These are phyloP conservation scores for Papiliotrema nemorosa DNA, from an alignment of 1,284 basidiomycete species.

Conservation along the genomic window DNA sequence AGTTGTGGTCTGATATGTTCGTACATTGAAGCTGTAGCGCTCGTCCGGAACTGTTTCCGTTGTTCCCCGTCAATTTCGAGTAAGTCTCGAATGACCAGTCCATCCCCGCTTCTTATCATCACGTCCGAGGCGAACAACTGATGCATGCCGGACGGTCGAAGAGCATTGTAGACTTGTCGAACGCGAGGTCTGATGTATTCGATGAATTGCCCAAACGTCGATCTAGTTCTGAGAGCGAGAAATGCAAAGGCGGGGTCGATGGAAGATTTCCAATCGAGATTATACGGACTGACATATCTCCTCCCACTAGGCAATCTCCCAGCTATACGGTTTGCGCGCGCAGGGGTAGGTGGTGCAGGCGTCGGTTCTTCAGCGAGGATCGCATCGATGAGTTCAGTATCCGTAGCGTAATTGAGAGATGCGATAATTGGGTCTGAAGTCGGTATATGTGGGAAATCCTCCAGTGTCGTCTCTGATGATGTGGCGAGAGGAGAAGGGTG, in stretches of 20 bases:
- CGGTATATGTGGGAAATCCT: conserved; percentile 11
- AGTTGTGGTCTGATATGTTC: conserved; percentile 1
- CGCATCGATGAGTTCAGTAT: conserved; percentile 29
- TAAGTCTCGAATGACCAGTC: conserved; percentile 17
- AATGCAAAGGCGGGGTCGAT: conserved; percentile 31
- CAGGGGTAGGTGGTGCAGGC: conserved; percentile 1
- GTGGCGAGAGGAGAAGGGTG: conserved; percentile 20
- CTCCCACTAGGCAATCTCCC: not conserved
- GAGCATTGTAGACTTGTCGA: conserved; percentile 15
- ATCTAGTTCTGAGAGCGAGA: conserved; percentile 19
- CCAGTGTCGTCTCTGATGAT: conserved; percentile 26
- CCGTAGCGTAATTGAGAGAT: conserved; percentile 20
- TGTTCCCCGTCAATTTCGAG: conserved; percentile 16
- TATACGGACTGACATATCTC: conserved; percentile 3
- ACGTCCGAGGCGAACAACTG: conserved; percentile 33
- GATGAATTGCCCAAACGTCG: conserved; percentile 27
- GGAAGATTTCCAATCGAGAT: conserved; percentile 11
- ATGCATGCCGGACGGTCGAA: conserved; percentile 22
- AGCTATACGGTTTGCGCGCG: not conserved
- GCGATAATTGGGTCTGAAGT: conserved; percentile 11
- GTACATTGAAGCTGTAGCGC: conserved; percentile 4
- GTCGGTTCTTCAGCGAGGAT: conserved; percentile 1
- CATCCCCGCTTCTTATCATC: conserved; percentile 26
- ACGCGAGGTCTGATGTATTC: conserved; percentile 16
- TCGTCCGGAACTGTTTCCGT: not conserved